phyloP scores from a whole-genome alignment of 805 yeast species.

The Teunomyces barrocoloradensis region DNA sequence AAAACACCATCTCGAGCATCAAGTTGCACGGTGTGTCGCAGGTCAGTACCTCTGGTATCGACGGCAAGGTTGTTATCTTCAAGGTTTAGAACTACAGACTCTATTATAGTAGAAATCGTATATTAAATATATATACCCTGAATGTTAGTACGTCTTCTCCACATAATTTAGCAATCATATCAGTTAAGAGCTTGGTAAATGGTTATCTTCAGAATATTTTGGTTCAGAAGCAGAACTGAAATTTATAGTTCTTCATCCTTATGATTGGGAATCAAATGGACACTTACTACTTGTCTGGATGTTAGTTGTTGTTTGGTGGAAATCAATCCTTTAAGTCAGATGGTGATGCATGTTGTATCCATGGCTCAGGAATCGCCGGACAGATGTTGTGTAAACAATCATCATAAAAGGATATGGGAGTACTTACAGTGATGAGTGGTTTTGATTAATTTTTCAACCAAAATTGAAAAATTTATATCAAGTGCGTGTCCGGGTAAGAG shows the following conservation, averaged over 20 bases:
- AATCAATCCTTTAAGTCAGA: conserved; percentile 51
- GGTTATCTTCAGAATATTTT: conserved; percentile 67
- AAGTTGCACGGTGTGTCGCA: conserved; percentile 47
- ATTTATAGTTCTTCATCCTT: conserved; percentile 58
- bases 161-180: conserved; percentile 10
- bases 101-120: not conserved
- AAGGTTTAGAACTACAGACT: conserved; percentile 7
- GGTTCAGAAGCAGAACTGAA: conserved; percentile 99
- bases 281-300: conserved; percentile 1
- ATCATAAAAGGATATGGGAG: conserved; percentile 8
- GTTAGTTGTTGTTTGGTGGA: not conserved
- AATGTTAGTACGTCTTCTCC: not conserved
- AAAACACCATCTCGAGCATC: conserved; percentile 78
- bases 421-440: not conserved
- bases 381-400: conserved; percentile 17
- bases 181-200: conserved; percentile 60
- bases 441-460: not conserved
- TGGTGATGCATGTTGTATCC: conserved; percentile 97
- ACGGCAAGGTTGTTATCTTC: conserved; percentile 87
- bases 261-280: conserved; percentile 9
- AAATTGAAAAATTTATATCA: not conserved
- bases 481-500: not conserved
- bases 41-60: conserved; percentile 73
- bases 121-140: not conserved
- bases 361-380: conserved; percentile 72